Evolutionary conservation across 352 stramenopile species (phyloP), one percentile per base, ranked within the genome.

Genomic region (Phytopythium helicoides): DNA sequence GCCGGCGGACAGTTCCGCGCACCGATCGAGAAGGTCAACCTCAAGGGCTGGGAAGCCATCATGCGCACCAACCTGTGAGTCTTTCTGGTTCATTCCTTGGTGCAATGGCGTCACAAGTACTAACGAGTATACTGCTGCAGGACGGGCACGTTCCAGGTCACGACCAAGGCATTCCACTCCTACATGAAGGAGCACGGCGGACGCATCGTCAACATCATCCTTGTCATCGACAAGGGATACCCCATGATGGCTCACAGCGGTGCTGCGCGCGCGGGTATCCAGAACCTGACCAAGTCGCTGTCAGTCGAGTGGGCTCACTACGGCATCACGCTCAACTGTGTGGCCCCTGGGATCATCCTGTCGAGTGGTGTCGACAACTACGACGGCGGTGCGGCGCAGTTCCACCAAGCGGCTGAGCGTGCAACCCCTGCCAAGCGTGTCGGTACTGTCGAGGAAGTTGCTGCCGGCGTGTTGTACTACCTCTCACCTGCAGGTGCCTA

Each of bases 171-270:
- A 15, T 97, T 93, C 64, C 82, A 96, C 35, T 73, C 93, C 47
- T 97, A 89, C 60, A 97, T 98, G 91, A 84, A 98, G 46, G 58
- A 97, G n/a, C 64, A 90, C 63, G 92, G 93, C 36, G 92, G 92
- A 16, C 89, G 79, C 39, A 97, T 98, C 55, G 93, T 98, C 23
- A 98, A 97, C 72, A 98, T 98, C 60, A 97, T 96, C 19, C 70
- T 98, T 9, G 89, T 93, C 31, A 96, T 97, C 71, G 75, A 92
- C 38, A 98, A 97, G 58, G 95, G 95, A 8, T 97, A 97, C 66
- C 92, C 92, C 6, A 54, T 86, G 23, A 97, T 98, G 82, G 83
- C 81, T 15, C 94, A 98, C 71, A 88, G 76, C 40, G 80, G 82
- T n/a, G 91, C 92, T 6, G 89, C 92, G 39, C 78, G 94, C 41